Conservation (phyloP, 2,329 filamentous ascomycete species). For the Atkinsonella texensis region DNA sequence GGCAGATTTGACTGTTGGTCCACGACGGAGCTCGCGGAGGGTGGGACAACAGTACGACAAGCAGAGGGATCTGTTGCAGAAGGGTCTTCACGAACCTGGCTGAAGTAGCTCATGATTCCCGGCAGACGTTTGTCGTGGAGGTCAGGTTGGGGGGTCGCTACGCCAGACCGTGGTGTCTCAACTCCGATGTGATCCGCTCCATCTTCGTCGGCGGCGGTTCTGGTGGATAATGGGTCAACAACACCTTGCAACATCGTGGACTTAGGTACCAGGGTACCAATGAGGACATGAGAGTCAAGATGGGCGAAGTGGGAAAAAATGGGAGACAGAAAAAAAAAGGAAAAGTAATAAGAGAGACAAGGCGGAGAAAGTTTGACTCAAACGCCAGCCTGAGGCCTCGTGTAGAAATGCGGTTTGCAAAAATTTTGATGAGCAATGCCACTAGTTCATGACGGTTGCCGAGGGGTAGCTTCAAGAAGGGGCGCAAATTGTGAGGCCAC, state of each 20-base stretch:
- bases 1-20: conserved; percentile 12
- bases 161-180: conserved; percentile 78
- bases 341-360: background rate
- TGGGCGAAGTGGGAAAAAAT: background rate
- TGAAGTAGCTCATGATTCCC: conserved; percentile 94
- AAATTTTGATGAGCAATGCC: conserved; percentile 18
- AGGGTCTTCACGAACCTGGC: conserved; percentile 94
- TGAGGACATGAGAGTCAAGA: background rate
- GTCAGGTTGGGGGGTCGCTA: conserved; percentile 89
- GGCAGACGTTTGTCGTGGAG: conserved; percentile 89
- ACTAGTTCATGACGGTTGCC: conserved; percentile 30
- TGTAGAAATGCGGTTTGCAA: conserved; percentile 12
- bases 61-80: conserved; percentile 32
- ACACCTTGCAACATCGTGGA: conserved; percentile 30
- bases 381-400: conserved; percentile 9
- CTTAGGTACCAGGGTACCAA: conserved; percentile 11
- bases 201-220: conserved; percentile 56
- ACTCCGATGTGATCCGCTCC: conserved; percentile 66
- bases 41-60: conserved; percentile 25
- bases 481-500: conserved; percentile 4
- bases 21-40: conserved; percentile 21
- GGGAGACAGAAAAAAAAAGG: background rate
- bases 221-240: conserved; percentile 43
- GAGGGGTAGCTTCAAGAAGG: conserved; percentile 12
- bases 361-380: background rate